A percentile compares a stretch with the other conserved stretches of the same genome.
Evolutionary conservation across 805 yeast species (phyloP).

Genomic region (Saccharomyces kudriavzevii): DNA sequence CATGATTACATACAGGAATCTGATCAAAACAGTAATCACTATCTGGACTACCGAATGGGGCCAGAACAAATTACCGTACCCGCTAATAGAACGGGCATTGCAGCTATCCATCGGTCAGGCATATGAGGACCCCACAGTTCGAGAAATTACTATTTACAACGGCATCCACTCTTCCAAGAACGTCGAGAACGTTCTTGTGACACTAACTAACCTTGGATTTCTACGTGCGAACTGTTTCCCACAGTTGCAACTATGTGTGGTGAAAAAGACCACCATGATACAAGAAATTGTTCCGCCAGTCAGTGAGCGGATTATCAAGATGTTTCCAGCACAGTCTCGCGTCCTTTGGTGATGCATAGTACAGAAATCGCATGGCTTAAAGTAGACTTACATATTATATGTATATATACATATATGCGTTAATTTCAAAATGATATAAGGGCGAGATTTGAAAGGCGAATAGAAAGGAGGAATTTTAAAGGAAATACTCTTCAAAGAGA

Average conservation of each 20-base stretch:
- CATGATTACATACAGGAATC: conserved; percentile 36
- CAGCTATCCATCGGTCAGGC: conserved; percentile 13
- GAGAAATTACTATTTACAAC: conserved; percentile 15
- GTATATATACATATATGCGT: not conserved
- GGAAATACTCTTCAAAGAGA: not conserved
- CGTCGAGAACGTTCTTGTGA: conserved; percentile 25
- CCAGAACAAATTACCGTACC: conserved; percentile 24
- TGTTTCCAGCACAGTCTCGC: conserved; percentile 24
- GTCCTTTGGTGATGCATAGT: conserved; percentile 26
- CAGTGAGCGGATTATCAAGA: conserved; percentile 19
- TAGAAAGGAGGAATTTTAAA: not conserved
- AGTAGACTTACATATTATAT: not conserved
- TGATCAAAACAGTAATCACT: conserved; percentile 16
- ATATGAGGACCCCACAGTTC: not conserved
- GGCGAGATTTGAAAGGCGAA: not conserved
- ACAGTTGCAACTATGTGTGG: conserved; percentile 21
- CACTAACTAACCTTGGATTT: conserved; percentile 25
- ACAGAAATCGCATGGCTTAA: not conserved
- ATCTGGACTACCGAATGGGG: conserved; percentile 13
- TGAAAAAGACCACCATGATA: conserved; percentile 21
- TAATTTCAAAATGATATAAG: not conserved
- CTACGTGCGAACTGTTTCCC: conserved; percentile 31
- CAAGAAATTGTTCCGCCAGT: conserved; percentile 24
- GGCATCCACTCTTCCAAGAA: conserved; percentile 18
- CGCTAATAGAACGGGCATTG: conserved; percentile 14